These are phyloP conservation scores for Cordia subcordata DNA, from an alignment of 257 asterid genomes.

Conservation along the genomic window DNA sequence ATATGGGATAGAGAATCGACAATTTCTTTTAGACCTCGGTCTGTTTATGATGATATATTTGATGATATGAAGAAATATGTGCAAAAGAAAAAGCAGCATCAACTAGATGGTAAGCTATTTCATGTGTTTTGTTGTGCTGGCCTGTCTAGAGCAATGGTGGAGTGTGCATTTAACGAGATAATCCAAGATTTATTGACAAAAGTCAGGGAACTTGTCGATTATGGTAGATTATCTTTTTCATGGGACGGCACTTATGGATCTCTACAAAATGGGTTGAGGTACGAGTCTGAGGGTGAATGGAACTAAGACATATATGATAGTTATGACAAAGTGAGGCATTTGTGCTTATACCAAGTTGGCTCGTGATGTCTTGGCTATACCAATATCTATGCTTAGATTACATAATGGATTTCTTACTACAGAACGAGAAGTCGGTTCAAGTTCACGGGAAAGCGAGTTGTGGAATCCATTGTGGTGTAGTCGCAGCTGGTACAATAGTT, in stretches of 20 bases:
- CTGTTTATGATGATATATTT: slow-evolving; percentile 8
- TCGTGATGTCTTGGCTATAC: not conserved
- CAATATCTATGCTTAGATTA: not conserved
- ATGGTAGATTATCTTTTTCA: slow-evolving; percentile 1
- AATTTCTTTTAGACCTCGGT: slow-evolving; percentile 7
- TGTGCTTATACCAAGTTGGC: not conserved
- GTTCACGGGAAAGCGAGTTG: not conserved
- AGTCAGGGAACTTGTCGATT: slow-evolving; percentile 7
- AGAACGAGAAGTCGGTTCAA: not conserved
- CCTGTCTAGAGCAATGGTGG: slow-evolving; percentile 19
- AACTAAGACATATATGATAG: not conserved
- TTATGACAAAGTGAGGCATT: slow-evolving; percentile 4
- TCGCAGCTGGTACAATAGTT: not conserved
- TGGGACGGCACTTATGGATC: slow-evolving; percentile 16
- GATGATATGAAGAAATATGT: slow-evolving; percentile 3
- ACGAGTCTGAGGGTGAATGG: slow-evolving; percentile 16
- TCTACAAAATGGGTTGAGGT: slow-evolving; percentile 16
- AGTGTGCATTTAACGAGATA: slow-evolving; percentile 16
- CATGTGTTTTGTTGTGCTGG: slow-evolving; percentile 21
- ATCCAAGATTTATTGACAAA: slow-evolving; percentile 4
- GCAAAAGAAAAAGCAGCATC: slow-evolving; percentile 6
- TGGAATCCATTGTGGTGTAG: not conserved
- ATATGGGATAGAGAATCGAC: slow-evolving; percentile 10
- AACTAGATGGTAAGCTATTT: slow-evolving; percentile 8
- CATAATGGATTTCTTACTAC: not conserved